A percentile compares a stretch with the other conserved stretches of the same genome.
These are phyloP conservation scores for Infundibulicybe gibba DNA, from an alignment of 768 basidiomycete genomes.

Conservation along the genomic window DNA sequence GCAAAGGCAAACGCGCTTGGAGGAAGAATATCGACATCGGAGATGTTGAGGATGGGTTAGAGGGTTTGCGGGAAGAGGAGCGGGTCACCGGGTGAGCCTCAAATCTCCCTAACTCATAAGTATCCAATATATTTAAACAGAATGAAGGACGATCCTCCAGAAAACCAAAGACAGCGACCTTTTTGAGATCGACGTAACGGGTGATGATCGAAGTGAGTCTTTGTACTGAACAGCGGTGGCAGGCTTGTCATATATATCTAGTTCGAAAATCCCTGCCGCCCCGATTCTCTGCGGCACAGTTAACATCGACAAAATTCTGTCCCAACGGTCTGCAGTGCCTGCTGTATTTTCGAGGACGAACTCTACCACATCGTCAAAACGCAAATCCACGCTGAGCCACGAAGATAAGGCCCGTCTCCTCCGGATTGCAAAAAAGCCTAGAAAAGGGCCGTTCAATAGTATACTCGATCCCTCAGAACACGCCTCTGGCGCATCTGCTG, in stretches of 20 bases:
- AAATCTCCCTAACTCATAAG: background rate
- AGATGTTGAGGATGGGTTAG: slow-evolving; percentile 73
- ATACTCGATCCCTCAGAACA: slow-evolving; percentile 66
- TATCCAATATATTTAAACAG: slow-evolving; percentile 1
- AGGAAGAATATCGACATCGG: slow-evolving; percentile 88
- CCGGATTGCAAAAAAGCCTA: slow-evolving; percentile 68
- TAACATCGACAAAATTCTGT: slow-evolving; percentile 75
- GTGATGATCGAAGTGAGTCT: slow-evolving; percentile 67
- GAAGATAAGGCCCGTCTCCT: slow-evolving; percentile 76
- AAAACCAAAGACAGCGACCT: slow-evolving; percentile 70
- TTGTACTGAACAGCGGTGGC: background rate
- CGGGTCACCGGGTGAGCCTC: slow-evolving; percentile 66
- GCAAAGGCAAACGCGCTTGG: slow-evolving; percentile 94
- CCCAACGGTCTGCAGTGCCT: slow-evolving; percentile 85
- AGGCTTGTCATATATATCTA: slow-evolving; percentile 17
- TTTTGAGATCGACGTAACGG: slow-evolving; percentile 77
- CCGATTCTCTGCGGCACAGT: slow-evolving; percentile 45
- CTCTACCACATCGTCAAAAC: slow-evolving; percentile 30
- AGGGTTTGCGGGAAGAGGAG: slow-evolving; percentile 78
- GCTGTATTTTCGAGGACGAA: slow-evolving; percentile 65
- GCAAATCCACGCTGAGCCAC: slow-evolving; percentile 43
- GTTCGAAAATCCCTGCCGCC: slow-evolving; percentile 55
- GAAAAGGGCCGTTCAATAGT: slow-evolving; percentile 72
- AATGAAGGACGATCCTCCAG: slow-evolving; percentile 53
- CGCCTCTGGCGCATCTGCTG: slow-evolving; percentile 58